Evolutionary conservation across 306 rosid species (phyloP), one percentile per base, ranked within the genome.

Genomic region (Calophaca sinica): DNA sequence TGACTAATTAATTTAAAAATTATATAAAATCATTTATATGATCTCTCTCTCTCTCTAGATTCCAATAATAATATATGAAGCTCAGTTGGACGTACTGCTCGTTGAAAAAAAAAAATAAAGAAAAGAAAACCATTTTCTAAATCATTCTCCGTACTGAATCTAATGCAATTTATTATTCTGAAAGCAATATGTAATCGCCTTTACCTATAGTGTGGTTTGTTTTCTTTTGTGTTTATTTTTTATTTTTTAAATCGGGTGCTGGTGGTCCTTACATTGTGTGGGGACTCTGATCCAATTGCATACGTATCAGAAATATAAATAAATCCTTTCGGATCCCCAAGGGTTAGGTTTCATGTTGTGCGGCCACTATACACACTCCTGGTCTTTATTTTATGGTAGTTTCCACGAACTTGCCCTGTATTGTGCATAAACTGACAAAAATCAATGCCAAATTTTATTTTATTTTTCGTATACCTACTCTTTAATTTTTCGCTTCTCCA

Each of bases 301-400:
- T 70, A 53, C 61, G 10, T 73, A 29, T 62, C 9, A 6, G 10
- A 54, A 66, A 74, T 4, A 33, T 33, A 33, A 33, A 33, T 48
- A 14, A 36, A 64, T 0, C 83, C 75, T 57, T 80, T 80, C 32
- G 67, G 55, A 66, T 36, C 63, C 14, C 49, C 70, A 79, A 73
- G 38, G 79, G 79, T 33, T 72, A 36, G 15, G 36, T 33, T 62
- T 31, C 10, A 39, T 9, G 31, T 31, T 63, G 2, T 41, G 42
- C 7, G 31, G 13, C 48, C 3, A 13, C 5, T 1, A 20, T 20
- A 20, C 26, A 20, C 26, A 20, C 26, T 20, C 26, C 26, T 20
- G 26, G 1, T 20, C 26, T 20, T 20, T 20, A 20, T 20, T 20
- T 20, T 20, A 20, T 20, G 1, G 1, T 20, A 20, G 36, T 33